Percentiles rank a stretch among this genome's conserved stretches.
These are phyloP conservation scores for Fusarium nisikadoi DNA, from an alignment of 2,329 filamentous ascomycete genomes.

Conservation along the genomic window DNA sequence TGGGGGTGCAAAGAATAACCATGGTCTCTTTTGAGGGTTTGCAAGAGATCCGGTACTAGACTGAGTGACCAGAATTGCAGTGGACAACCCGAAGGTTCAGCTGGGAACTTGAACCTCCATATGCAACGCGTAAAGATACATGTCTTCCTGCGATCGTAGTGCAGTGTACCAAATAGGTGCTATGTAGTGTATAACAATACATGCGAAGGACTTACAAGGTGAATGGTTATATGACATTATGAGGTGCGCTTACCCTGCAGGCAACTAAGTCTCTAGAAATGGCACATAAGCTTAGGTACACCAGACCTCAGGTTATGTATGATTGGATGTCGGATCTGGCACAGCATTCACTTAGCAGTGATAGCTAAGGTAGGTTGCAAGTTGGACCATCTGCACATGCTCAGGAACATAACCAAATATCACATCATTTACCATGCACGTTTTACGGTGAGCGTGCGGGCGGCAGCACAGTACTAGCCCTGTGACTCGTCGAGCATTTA, in stretches of 20 bases:
- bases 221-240: background rate
- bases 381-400: background rate
- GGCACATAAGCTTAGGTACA: background rate
- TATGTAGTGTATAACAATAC: background rate
- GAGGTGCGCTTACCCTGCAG: background rate
- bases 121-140: background rate
- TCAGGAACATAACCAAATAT: background rate
- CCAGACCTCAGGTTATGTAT: background rate
- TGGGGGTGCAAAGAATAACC: background rate
- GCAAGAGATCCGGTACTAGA: background rate
- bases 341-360: background rate
- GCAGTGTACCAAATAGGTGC: background rate
- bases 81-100: background rate
- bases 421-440: background rate
- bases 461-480: background rate
- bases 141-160: background rate
- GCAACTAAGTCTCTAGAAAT: background rate
- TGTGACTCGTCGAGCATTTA: constrained; percentile 1
- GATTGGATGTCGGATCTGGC: background rate
- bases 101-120: background rate
- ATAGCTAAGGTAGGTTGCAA: background rate
- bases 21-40: background rate
- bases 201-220: background rate
- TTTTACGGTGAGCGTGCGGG: background rate
- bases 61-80: background rate